Evolutionary conservation across 2,329 filamentous ascomycete genomes (phyloP).

Genomic region (Aspergillus quadrilineatus): DNA sequence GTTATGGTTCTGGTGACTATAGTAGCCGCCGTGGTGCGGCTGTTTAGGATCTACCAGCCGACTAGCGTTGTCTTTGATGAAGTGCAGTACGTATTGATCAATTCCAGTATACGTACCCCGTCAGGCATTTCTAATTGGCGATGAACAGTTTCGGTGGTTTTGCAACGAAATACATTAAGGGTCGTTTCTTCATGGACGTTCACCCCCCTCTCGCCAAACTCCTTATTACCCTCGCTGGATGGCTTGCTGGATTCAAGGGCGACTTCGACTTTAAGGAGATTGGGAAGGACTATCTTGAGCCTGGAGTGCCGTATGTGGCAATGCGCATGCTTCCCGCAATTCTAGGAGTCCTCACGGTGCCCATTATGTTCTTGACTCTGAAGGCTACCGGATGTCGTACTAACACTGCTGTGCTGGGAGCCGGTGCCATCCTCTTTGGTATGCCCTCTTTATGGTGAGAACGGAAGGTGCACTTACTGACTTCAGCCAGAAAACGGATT

Average conservation of each 20-base stretch:
- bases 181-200: slow-evolving; percentile 99
- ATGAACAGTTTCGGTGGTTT: slow-evolving; percentile 85
- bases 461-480: slow-evolving; percentile 13
- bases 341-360: slow-evolving; percentile 82
- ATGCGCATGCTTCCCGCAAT: slow-evolving; percentile 94
- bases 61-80: slow-evolving; percentile 98
- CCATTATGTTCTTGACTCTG: slow-evolving; percentile 90
- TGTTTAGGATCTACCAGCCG: slow-evolving; percentile 96
- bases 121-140: slow-evolving; percentile 8
- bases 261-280: slow-evolving; percentile 99
- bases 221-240: slow-evolving; percentile 91
- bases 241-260: slow-evolving; percentile 90
- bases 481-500: slow-evolving; percentile 77
- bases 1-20: slow-evolving; percentile 70
- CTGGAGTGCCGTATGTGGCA: slow-evolving; percentile 90
- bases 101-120: slow-evolving; percentile 1
- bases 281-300: slow-evolving; percentile 96
- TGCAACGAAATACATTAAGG: slow-evolving; percentile 98
- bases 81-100: slow-evolving; percentile 74
- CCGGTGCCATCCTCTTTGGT: slow-evolving; percentile 89
- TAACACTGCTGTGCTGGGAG: slow-evolving; percentile 77
- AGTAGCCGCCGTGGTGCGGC: slow-evolving; percentile 73
- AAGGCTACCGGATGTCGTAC: slow-evolving; percentile 89
- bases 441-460: slow-evolving; percentile 24
- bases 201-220: slow-evolving; percentile 96